These are phyloP conservation scores for Fusarium penzigii DNA, from an alignment of 2,329 filamentous ascomycete species.

Conservation along the genomic window DNA sequence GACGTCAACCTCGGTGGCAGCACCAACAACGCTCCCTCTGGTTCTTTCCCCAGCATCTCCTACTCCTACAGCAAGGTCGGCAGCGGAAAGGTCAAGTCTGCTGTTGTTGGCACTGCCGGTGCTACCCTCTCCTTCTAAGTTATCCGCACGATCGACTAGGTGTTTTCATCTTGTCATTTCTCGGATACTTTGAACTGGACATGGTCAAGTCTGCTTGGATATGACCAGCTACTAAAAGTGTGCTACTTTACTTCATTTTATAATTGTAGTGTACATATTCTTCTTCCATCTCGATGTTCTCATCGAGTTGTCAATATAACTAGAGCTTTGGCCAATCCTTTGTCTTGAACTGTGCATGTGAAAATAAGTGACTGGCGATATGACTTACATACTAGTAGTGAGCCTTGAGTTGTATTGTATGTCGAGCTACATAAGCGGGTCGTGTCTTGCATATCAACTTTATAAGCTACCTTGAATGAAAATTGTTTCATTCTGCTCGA, in stretches of 20 bases:
- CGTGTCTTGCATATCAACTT: too few species aligned
- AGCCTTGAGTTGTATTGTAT: too few species aligned
- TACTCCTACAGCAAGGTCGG: constrained; percentile 52
- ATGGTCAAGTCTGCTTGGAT: not conserved
- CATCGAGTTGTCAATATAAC: constrained; percentile 1
- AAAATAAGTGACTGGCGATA: not conserved
- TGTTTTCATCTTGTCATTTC: not conserved
- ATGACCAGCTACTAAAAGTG: not conserved
- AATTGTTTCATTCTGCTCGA: too few species aligned
- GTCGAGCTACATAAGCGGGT: too few species aligned
- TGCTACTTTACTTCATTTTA: constrained; percentile 1
- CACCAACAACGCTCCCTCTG: constrained; percentile 42
- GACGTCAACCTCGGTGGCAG: constrained; percentile 45
- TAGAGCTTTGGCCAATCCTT: not conserved
- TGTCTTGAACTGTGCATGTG: not conserved
- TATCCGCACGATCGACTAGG: not conserved
- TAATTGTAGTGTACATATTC: constrained; percentile 4
- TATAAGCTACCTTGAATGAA: too few species aligned
- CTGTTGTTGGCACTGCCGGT: constrained; percentile 42
- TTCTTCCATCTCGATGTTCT: not conserved
- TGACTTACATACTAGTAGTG: not conserved
- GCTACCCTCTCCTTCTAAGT: constrained; percentile 39
- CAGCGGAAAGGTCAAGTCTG: constrained; percentile 45
- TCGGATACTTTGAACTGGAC: not conserved
- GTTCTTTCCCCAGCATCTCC: constrained; percentile 53